Base-by-base conservation (phyloP, 441 rosid genomes). In the Adansonia madagascariensis region DNA sequence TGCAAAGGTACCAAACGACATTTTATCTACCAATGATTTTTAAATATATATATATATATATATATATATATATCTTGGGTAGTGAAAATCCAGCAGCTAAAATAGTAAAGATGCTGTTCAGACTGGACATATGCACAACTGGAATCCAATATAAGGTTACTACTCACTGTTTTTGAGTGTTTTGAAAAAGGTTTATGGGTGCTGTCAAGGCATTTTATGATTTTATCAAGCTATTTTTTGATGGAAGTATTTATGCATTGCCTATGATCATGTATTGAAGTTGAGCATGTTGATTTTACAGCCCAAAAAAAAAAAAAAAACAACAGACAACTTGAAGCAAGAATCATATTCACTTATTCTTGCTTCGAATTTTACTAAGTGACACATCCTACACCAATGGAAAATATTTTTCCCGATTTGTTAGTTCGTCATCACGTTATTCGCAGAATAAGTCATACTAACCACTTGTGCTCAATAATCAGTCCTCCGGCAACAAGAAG, bases 381-480 rank as follows among this genome's bases (percentile, higher is more conserved):
- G 61, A 75, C 31, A 71, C 61, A 53, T 68, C 10, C 27, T 56
- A 52, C 12, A 44, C 6, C 27, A 46, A 46, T 67, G 35, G 8
- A 44, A 67, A 52, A 52, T 63, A 39, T 41, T 27, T 61, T 2
- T 35, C 2, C 65, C 27, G 8, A 61, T 61, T 60, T 22, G 15
- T 24, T 74, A 43, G 41, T 78, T 39, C 61, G 22, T 52, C 18
- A 62, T 9, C 14, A 53, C 18, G 35, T 24, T 52, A 35, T 73
- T 18, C 14, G 61, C n/a, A 76, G 64, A 63, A 74, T 18, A 68
- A 74, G 75, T 63, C 43, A 62, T 27, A 62, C 94, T 11, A 59
- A 95, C 99, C 97, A 90, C 94, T 87, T 91, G 76, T 77, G 96
- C 72, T 93, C 98, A 7, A 89, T 92, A 63, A 91, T 81, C 22